These are phyloP conservation scores for Gynandropsis gynandra DNA, from an alignment of 345 rosid genomes.

Conservation along the genomic window DNA sequence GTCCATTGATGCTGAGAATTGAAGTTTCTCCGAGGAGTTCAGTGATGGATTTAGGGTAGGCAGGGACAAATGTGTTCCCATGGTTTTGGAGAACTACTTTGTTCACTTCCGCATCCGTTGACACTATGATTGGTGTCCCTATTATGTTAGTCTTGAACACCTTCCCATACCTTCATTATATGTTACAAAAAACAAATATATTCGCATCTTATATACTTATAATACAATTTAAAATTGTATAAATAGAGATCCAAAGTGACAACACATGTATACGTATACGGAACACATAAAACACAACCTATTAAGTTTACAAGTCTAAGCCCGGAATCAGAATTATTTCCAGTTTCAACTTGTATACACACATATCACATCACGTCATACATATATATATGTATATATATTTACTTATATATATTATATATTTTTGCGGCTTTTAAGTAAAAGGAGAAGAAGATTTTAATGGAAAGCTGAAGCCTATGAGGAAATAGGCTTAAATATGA, in stretches of 20 bases:
- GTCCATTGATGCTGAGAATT: slow-evolving; percentile 75
- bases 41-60: slow-evolving; percentile 76
- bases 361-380: background rate
- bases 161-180: slow-evolving; percentile 52
- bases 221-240: too few relatives aligned
- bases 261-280: too few relatives aligned
- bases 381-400: background rate
- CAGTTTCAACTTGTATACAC: too few relatives aligned
- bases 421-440: background rate
- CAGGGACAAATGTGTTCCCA: slow-evolving; percentile 68
- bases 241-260: too few relatives aligned
- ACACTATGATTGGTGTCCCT: slow-evolving; percentile 86
- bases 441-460: slow-evolving; percentile 16
- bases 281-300: too few relatives aligned
- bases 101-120: slow-evolving; percentile 91
- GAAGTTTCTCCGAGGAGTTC: slow-evolving; percentile 68
- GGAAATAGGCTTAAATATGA: slow-evolving; percentile 21
- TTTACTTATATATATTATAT: background rate
- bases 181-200: slow-evolving; percentile 1
- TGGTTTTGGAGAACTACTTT: slow-evolving; percentile 82
- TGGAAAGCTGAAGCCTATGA: slow-evolving; percentile 25
- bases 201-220: too few relatives aligned
- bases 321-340: too few relatives aligned
- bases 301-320: too few relatives aligned
- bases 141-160: slow-evolving; percentile 84